A percentile compares a stretch with the other conserved stretches of the same genome.
phyloP scores from a whole-genome alignment of 306 rosid genomes.

The Urtica urens region DNA sequence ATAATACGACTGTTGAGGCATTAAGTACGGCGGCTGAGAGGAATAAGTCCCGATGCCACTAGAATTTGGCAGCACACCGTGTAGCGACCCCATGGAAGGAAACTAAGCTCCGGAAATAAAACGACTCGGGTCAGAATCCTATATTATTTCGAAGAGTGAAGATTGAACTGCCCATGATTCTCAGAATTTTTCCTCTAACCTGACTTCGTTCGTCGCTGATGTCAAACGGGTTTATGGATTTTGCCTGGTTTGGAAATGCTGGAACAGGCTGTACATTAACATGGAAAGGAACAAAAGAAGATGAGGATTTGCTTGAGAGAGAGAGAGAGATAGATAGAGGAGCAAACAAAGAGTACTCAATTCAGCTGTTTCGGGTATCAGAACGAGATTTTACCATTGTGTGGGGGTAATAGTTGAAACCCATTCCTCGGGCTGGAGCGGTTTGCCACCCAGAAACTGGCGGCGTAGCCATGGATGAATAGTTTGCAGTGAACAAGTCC shows the following conservation, averaged over 20 bases:
- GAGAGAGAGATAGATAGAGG: neutral
- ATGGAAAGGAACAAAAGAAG: slow-evolving; percentile 16
- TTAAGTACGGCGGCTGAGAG: slow-evolving; percentile 23
- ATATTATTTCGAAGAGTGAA: too few species aligned
- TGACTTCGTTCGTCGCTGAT: slow-evolving; percentile 25
- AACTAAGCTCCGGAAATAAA: slow-evolving; percentile 24
- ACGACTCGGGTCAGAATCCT: neutral
- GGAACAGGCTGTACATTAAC: slow-evolving; percentile 44
- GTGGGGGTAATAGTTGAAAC: slow-evolving; percentile 41
- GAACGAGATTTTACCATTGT: slow-evolving; percentile 26
- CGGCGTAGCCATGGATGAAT: slow-evolving; percentile 27
- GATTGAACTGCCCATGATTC: too few species aligned
- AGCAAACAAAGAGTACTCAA: too few species aligned
- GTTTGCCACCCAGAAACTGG: slow-evolving; percentile 43
- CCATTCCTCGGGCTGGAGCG: slow-evolving; percentile 40
- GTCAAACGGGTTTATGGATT: slow-evolving; percentile 56
- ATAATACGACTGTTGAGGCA: slow-evolving; percentile 20
- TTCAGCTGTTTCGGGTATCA: slow-evolving; percentile 1
- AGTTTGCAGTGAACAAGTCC: slow-evolving; percentile 61
- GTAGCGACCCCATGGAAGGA: slow-evolving; percentile 31
- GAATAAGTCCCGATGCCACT: slow-evolving; percentile 23
- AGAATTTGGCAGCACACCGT: slow-evolving; percentile 21
- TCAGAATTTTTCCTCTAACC: too few species aligned
- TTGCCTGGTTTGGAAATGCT: slow-evolving; percentile 28
- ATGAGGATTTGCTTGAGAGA: slow-evolving; percentile 11